Evolutionary conservation across 495 filamentous ascomycete genomes (phyloP).

Genomic region (Hypoxylon perforatum): DNA sequence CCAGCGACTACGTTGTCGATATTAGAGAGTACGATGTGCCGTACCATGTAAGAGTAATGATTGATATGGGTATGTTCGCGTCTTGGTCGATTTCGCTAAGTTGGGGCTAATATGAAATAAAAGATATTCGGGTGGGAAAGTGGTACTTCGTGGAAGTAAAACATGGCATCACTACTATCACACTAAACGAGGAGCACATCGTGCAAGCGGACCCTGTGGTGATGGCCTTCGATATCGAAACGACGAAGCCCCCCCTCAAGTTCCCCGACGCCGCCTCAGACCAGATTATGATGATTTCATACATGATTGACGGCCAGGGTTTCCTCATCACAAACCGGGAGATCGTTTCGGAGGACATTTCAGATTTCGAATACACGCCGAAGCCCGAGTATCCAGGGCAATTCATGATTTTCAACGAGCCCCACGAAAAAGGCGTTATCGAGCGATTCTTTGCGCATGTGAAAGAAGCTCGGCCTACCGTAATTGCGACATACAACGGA

Average conservation of each 20-base stretch:
- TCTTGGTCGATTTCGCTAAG: neutral
- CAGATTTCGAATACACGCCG: slow-evolving; percentile 98
- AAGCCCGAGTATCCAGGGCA: slow-evolving; percentile 94
- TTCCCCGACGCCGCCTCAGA: slow-evolving; percentile 97
- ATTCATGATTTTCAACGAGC: slow-evolving; percentile 98
- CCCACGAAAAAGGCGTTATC: slow-evolving; percentile 86
- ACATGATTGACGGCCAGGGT: slow-evolving; percentile 99
- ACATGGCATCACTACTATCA: slow-evolving; percentile 84
- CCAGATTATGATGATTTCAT: slow-evolving; percentile 99
- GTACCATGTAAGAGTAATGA: slow-evolving; percentile 98
- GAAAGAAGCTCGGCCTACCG: slow-evolving; percentile 92
- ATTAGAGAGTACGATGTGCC: slow-evolving; percentile 99
- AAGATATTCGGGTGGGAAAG: slow-evolving; percentile 93
- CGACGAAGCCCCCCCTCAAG: slow-evolving; percentile 94
- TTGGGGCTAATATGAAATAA: slow-evolving; percentile 37
- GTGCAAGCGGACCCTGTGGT: slow-evolving; percentile 93
- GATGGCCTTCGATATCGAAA: slow-evolving; percentile 98
- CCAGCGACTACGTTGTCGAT: slow-evolving; percentile 97
- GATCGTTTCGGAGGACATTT: slow-evolving; percentile 96
- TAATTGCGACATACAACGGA: slow-evolving; percentile 99
- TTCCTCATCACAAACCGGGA: slow-evolving; percentile 98
- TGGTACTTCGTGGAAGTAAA: slow-evolving; percentile 98
- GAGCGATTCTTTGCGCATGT: slow-evolving; percentile 96
- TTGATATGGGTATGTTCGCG: slow-evolving; percentile 79
- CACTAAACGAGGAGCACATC: slow-evolving; percentile 87